A percentile compares a stretch with the other conserved stretches of the same genome.
Evolutionary conservation across 495 filamentous ascomycete species (phyloP).

Genomic region (Chaetomidium leptoderma): DNA sequence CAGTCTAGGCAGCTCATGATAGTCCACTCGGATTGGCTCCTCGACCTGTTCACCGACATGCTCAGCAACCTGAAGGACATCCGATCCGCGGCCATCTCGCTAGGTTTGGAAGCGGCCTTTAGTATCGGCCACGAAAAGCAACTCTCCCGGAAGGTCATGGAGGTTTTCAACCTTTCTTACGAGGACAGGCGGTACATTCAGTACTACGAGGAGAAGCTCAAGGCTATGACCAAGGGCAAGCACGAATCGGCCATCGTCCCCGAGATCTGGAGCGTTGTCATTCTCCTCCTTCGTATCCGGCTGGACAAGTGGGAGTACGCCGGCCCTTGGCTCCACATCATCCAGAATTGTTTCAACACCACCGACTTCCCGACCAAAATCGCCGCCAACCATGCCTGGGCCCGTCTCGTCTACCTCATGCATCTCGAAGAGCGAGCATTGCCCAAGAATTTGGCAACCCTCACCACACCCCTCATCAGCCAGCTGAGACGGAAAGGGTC

Average conservation of each 20-base stretch:
- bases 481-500: constrained; percentile 63
- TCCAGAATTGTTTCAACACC: constrained; percentile 82
- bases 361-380: constrained; percentile 64
- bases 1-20: constrained; percentile 66
- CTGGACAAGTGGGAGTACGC: constrained; percentile 71
- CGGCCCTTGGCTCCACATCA: constrained; percentile 65
- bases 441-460: constrained; percentile 55
- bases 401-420: constrained; percentile 68
- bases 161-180: constrained; percentile 56
- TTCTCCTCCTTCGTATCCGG: constrained; percentile 66
- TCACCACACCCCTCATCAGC: constrained; percentile 63
- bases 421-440: constrained; percentile 58
- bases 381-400: constrained; percentile 80
- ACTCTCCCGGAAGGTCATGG: constrained; percentile 58
- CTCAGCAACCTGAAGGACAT: constrained; percentile 74
- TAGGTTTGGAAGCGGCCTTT: constrained; percentile 64
- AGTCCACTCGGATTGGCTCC: constrained; percentile 64
- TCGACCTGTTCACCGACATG: constrained; percentile 75
- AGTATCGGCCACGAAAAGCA: constrained; percentile 59
- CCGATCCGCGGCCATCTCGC: constrained; percentile 63
- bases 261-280: constrained; percentile 78
- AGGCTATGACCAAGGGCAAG: constrained; percentile 61
- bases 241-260: constrained; percentile 67
- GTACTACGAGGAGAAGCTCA: constrained; percentile 62
- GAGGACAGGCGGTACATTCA: constrained; percentile 58